Base-by-base conservation (phyloP, 2,329 filamentous ascomycete genomes). In the Esteya vermicola region DNA sequence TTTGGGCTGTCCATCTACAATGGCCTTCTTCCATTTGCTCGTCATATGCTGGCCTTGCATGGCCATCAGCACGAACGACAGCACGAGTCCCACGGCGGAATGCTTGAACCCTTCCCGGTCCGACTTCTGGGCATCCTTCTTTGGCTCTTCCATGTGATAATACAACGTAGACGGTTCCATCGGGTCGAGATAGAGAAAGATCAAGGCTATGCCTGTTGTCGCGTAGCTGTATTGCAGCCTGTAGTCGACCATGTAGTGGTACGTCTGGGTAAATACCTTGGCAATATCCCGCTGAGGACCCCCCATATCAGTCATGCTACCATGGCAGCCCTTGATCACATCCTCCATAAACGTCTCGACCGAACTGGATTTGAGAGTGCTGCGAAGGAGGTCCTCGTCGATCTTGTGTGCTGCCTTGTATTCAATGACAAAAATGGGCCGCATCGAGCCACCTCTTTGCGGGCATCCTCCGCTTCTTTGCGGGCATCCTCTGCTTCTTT, bases 401-500 rank as follows among this genome's bases (percentile, higher is more conserved):
- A 43, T 30, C 34, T 43, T 40, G 42, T 43, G 38, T 4, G 42
- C 34, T 9, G 42, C 34, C 25, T 43, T 43, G 42, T 40, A 43
- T 22, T 43, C 42, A 20, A 40, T n/a, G 14, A 43, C 42, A 20
- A 40, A 42, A 14, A 42, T n/a, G n/a, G n/a, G n/a, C n/a, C n/a
- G n/a, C n/a, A n/a, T n/a, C n/a, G n/a, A n/a, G n/a, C n/a, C n/a
- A n/a, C n/a, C n/a, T n/a, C n/a, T n/a, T n/a, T n/a, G n/a, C n/a
- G n/a, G n/a, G n/a, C n/a, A n/a, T n/a, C n/a, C n/a, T n/a, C n/a
- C n/a, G n/a, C n/a, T n/a, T n/a, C n/a, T n/a, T n/a, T n/a, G n/a
- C n/a, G n/a, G n/a, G n/a, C n/a, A n/a, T n/a, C n/a, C n/a, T n/a
- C n/a, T n/a, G n/a, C n/a, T n/a, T n/a, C n/a, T n/a, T n/a, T n/a